Base-by-base conservation (phyloP, 2,329 filamentous ascomycete species). In the Ophiostoma sp. region DNA sequence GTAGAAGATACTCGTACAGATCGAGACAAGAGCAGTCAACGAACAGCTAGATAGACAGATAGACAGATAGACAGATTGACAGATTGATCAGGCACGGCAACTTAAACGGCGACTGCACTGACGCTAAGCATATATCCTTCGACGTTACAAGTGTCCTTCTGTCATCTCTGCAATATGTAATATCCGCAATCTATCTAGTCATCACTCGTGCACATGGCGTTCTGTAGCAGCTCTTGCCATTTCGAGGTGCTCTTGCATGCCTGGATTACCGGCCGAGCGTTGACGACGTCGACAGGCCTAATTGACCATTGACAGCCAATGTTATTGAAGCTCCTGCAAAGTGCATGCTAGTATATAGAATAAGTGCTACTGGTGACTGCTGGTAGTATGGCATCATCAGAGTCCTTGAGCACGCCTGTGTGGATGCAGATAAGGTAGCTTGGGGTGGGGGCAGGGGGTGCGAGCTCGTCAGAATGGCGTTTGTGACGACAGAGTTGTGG, bases 391-490 rank as follows among this genome's bases (percentile, higher is more conserved):
- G 63, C 63, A 65, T 38, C 63, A 65, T 65, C 42, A 9, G 42
- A 38, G 18, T 36, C 44, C 27, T 16, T 45, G n/a, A 65, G 63
- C 63, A 65, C 63, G 63, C 63, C 40, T 36, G 63, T 38, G 40
- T 44, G 11, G n/a, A 5, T 14, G n/a, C 40, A 27, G 63, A 65
- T 65, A 47, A 47, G 40, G 16, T 64, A 45, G 62, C n/a, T 55
- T 55, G 8, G n/a, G 49, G 49, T n/a, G 18, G 62, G 62, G 18
- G 16, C 16, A 41, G 36, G 41, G 41, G 40, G 62, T 45, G 4
- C 42, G 18, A 64, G 62, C 62, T 64, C 62, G 62, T 45, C 62
- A 64, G 62, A 64, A 45, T 64, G 62, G 62, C 42, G 62, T 45
- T 8, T 44, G 62, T 64, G 62, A n/a, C 62, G 62, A 45, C 62